These are phyloP conservation scores for Apiotrichum sp. DNA, from an alignment of 1,284 basidiomycete genomes.

Conservation along the genomic window DNA sequence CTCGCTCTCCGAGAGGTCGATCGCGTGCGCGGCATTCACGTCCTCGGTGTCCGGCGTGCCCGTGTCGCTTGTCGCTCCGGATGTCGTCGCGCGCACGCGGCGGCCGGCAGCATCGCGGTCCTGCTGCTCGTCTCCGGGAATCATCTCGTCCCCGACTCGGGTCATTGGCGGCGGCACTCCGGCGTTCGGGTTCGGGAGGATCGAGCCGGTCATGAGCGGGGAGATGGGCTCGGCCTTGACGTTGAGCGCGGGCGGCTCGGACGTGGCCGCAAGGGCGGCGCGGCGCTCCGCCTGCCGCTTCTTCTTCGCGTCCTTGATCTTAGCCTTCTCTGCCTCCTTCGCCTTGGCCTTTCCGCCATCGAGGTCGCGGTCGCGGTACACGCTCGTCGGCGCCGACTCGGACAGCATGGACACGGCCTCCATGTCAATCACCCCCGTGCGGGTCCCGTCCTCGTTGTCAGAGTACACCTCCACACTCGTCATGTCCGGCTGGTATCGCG, in stretches of 20 bases:
- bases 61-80: slow-evolving; percentile 26
- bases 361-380: slow-evolving; percentile 51
- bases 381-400: slow-evolving; percentile 78
- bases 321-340: slow-evolving; percentile 42
- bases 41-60: slow-evolving; percentile 39
- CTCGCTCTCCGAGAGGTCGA: slow-evolving; percentile 77
- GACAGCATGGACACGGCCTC: slow-evolving; percentile 71
- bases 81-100: slow-evolving; percentile 30
- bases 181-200: slow-evolving; percentile 8
- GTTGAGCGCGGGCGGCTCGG: background rate
- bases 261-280: background rate
- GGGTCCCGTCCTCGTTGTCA: slow-evolving; percentile 77
- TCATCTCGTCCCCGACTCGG: slow-evolving; percentile 36
- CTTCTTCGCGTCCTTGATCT: slow-evolving; percentile 29
- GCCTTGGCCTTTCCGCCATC: slow-evolving; percentile 39
- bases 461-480: slow-evolving; percentile 54
- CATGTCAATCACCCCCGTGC: slow-evolving; percentile 68
- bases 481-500: slow-evolving; percentile 7
- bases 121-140: slow-evolving; percentile 33
- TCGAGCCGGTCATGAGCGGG: background rate
- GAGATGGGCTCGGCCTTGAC: slow-evolving; percentile 43
- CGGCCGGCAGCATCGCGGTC: slow-evolving; percentile 38
- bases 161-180: slow-evolving; percentile 3
- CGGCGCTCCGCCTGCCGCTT: slow-evolving; percentile 17
- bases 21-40: slow-evolving; percentile 60